A percentile compares a stretch with the other conserved stretches of the same genome.
Evolutionary conservation across 106 monocot genomes (phyloP).

Genomic region (Xerophyta viscosa): DNA sequence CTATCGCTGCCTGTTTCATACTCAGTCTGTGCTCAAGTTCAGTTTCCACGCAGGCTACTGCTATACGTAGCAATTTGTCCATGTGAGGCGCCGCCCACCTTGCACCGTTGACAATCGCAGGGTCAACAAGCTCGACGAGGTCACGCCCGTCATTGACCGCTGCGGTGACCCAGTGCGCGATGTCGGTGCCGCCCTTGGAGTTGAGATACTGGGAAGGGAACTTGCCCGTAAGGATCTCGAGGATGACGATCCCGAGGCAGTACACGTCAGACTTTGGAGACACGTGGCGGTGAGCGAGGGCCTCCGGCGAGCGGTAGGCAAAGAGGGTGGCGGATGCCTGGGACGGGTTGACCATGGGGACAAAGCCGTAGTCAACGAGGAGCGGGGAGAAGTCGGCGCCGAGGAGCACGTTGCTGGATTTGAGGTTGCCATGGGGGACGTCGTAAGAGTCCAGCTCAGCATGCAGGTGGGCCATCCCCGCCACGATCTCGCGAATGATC

Average conservation of each 20-base stretch:
- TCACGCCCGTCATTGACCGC: slow-evolving; percentile 31
- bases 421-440: slow-evolving; percentile 77
- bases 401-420: slow-evolving; percentile 75
- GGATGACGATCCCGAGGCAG: slow-evolving; percentile 79
- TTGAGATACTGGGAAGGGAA: slow-evolving; percentile 69
- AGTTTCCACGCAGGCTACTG: slow-evolving; percentile 22
- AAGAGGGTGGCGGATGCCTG: slow-evolving; percentile 29
- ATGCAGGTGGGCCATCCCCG: slow-evolving; percentile 60
- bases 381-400: slow-evolving; percentile 50
- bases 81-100: slow-evolving; percentile 20
- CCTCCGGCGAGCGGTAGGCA: slow-evolving; percentile 65
- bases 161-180: slow-evolving; percentile 34
- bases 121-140: slow-evolving; percentile 45
- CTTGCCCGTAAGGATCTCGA: slow-evolving; percentile 81
- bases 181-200: slow-evolving; percentile 56
- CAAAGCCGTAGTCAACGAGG: slow-evolving; percentile 68
- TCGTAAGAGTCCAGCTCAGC: slow-evolving; percentile 29
- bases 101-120: slow-evolving; percentile 12
- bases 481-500: slow-evolving; percentile 50
- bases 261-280: slow-evolving; percentile 66
- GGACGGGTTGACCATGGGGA: slow-evolving; percentile 42
- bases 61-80: slow-evolving; percentile 42
- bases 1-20: slow-evolving; percentile 23
- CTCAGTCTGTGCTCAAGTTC: slow-evolving; percentile 30
- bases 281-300: slow-evolving; percentile 23